Conservation (phyloP, 31 red algal genomes). For the Bonnemaisonia californica region DNA sequence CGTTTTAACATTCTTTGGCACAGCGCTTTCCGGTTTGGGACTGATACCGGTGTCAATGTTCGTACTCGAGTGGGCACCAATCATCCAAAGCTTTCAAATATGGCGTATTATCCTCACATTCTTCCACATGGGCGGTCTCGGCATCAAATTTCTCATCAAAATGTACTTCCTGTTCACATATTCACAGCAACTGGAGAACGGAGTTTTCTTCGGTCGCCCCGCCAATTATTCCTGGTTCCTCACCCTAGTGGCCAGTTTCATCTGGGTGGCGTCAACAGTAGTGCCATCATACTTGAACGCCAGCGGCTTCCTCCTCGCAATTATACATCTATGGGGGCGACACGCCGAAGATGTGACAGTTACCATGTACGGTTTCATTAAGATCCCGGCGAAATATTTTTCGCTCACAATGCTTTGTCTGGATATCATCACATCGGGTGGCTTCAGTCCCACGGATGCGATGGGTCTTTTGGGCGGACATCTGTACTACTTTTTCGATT, state of each 20-base stretch:
- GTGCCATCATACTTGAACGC: conserved; percentile 57
- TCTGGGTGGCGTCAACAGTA: conserved; percentile 29
- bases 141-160: conserved; percentile 82
- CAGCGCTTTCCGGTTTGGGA: conserved; percentile 63
- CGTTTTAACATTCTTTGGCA: conserved; percentile 53
- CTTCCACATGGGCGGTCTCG: conserved; percentile 78
- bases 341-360: conserved; percentile 76
- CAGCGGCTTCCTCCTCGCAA: conserved; percentile 71
- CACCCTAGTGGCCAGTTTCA: conserved; percentile 48
- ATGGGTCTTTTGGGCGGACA: conserved; percentile 85
- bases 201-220: conserved; percentile 79
- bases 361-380: conserved; percentile 80
- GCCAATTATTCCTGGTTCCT: conserved; percentile 92
- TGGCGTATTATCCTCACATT: conserved; percentile 84
- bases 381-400: conserved; percentile 89
- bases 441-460: conserved; percentile 44
- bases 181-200: conserved; percentile 84
- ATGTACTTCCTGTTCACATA: conserved; percentile 92
- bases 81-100: conserved; percentile 69
- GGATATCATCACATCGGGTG: conserved; percentile 54
- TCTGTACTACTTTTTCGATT: conserved; percentile 93
- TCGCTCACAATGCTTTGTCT: conserved; percentile 78
- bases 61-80: conserved; percentile 58
- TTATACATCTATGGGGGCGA: conserved; percentile 90
- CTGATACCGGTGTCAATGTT: conserved; percentile 63